phyloP scores from a whole-genome alignment of 305 asterid genomes.

The Solanum hybrid region DNA sequence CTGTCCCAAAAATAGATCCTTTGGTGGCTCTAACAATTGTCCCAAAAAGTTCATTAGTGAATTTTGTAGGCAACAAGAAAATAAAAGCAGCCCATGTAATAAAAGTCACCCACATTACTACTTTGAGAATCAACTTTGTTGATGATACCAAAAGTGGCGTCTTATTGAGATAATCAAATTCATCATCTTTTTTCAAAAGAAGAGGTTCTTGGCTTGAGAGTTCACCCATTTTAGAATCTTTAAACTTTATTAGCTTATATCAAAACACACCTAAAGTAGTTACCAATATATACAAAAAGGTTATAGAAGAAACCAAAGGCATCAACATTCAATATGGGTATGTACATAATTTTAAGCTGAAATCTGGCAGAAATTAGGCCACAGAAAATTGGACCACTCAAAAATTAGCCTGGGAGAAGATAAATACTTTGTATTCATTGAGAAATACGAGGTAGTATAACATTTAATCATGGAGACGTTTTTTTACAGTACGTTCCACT shows the following conservation, averaged over 20 bases:
- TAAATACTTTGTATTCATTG: background rate
- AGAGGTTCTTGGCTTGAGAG: slow-evolving; percentile 36
- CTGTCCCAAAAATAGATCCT: slow-evolving; percentile 29
- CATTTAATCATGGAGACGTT: background rate
- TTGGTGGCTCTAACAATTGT: slow-evolving; percentile 14
- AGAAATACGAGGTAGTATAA: background rate
- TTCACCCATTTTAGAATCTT: slow-evolving; percentile 35
- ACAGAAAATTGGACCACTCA: slow-evolving; percentile 18
- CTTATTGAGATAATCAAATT: slow-evolving; percentile 11
- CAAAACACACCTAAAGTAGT: background rate
- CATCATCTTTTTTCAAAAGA: slow-evolving; percentile 25
- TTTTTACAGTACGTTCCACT: background rate
- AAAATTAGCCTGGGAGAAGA: background rate
- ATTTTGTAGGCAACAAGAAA: slow-evolving; percentile 35
- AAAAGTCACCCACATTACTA: slow-evolving; percentile 48
- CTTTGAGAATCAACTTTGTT: slow-evolving; percentile 40
- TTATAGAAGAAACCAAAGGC: slow-evolving; percentile 7
- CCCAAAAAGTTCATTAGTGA: background rate
- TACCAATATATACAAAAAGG: slow-evolving; percentile 12
- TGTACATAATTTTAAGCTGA: background rate
- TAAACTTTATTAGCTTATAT: background rate
- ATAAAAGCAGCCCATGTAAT: slow-evolving; percentile 49
- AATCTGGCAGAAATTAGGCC: slow-evolving; percentile 6
- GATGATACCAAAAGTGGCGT: slow-evolving; percentile 25
- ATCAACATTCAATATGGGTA: slow-evolving; percentile 4